These are phyloP conservation scores for Tricladium varicosporioides DNA, from an alignment of 2,329 filamentous ascomycete genomes.

Conservation along the genomic window DNA sequence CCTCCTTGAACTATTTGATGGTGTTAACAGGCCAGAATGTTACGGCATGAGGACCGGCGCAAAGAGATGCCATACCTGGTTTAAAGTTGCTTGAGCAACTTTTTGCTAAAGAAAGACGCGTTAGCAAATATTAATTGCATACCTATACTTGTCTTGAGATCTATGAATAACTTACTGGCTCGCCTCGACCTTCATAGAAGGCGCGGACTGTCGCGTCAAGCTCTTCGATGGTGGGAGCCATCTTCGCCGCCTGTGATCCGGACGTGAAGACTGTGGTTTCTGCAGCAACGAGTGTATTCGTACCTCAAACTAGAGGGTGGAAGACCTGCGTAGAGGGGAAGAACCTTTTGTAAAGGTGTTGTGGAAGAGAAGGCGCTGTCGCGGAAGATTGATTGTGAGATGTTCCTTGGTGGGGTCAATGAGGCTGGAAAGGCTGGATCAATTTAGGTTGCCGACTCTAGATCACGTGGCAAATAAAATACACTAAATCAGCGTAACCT, in stretches of 20 bases:
- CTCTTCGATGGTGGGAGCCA: conserved; percentile 80
- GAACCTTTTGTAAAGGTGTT: conserved; percentile 16
- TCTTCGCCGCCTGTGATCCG: conserved; percentile 41
- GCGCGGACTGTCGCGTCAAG: conserved; percentile 93
- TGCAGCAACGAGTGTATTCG: conserved; percentile 21
- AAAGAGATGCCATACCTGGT: conserved; percentile 65
- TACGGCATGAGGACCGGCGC: conserved; percentile 15
- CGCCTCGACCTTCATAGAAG: conserved; percentile 96
- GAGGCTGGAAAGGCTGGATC: too few relatives aligned
- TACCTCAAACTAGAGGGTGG: conserved; percentile 17
- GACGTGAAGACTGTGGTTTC: conserved; percentile 22
- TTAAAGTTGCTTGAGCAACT: conserved; percentile 86
- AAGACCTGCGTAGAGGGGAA: conserved; percentile 27
- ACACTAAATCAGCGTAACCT: too few relatives aligned
- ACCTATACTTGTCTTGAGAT: conserved; percentile 2
- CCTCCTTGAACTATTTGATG: conserved; percentile 84
- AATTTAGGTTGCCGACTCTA: too few relatives aligned
- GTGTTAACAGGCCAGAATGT: conserved; percentile 22
- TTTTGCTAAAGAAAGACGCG: conserved; percentile 71
- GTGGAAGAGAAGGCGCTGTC: conserved; percentile 17
- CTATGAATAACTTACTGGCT: conserved; percentile 63
- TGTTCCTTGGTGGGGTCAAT: conserved; percentile 1
- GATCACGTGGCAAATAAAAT: too few relatives aligned
- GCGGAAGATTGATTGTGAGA: conserved; percentile 17
- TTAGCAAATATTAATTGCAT: conserved; percentile 35